Conservation (phyloP, 2,329 filamentous ascomycete species). For the Alternaria rosae region DNA sequence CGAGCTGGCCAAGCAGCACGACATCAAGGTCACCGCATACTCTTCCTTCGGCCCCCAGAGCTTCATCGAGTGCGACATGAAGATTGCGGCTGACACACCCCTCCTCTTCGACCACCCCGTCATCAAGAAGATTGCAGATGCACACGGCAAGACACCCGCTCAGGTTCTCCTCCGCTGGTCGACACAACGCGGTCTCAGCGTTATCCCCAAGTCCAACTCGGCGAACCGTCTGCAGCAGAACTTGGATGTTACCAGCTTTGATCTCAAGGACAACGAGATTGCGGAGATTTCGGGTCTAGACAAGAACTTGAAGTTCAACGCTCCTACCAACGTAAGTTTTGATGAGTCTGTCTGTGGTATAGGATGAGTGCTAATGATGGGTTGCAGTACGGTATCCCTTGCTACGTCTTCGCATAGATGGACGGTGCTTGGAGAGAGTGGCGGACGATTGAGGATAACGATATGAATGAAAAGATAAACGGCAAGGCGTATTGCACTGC, state of each 20-base stretch:
- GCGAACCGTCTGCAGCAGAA: constrained; percentile 42
- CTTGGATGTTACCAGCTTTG: constrained; percentile 42
- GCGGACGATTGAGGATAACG: not conserved
- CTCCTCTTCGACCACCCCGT: constrained; percentile 54
- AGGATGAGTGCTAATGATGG: not conserved
- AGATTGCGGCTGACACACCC: constrained; percentile 40
- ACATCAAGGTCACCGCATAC: constrained; percentile 47
- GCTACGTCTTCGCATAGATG: constrained; percentile 47
- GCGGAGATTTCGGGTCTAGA: constrained; percentile 41
- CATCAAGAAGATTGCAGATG: constrained; percentile 72
- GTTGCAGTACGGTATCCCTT: constrained; percentile 45
- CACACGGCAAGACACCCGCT: constrained; percentile 71
- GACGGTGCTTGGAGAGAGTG: not conserved
- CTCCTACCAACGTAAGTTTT: constrained; percentile 44
- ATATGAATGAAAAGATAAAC: not conserved
- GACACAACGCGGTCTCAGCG: constrained; percentile 68
- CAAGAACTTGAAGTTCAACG: constrained; percentile 44
- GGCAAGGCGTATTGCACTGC: not conserved
- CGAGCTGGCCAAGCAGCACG: constrained; percentile 43
- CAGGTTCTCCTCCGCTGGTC: constrained; percentile 89
- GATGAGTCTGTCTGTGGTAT: not conserved
- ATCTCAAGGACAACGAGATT: constrained; percentile 40
- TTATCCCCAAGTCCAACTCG: constrained; percentile 49
- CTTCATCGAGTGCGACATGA: constrained; percentile 48
- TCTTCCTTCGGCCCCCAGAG: constrained; percentile 57